These are phyloP conservation scores for Periconia macrospinosa DNA, from an alignment of 2,329 filamentous ascomycete genomes.

Conservation along the genomic window DNA sequence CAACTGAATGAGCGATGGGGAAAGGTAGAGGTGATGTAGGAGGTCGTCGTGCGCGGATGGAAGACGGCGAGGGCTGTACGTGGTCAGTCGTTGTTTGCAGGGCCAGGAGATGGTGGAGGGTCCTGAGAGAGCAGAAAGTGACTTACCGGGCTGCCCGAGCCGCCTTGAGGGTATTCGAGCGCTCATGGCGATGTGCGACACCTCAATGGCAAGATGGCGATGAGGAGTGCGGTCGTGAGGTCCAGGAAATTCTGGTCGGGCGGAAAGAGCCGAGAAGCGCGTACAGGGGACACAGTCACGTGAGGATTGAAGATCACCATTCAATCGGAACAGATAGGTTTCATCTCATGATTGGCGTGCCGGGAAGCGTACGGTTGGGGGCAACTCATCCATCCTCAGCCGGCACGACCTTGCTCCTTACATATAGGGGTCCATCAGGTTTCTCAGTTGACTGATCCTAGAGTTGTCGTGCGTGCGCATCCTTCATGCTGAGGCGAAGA, in stretches of 20 bases:
- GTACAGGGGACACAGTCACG: slow-evolving; percentile 9
- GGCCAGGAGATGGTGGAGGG: not conserved
- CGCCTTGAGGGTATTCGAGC: slow-evolving; percentile 65
- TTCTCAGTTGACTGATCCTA: not conserved
- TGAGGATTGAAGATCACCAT: slow-evolving; percentile 4
- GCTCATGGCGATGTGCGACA: slow-evolving; percentile 58
- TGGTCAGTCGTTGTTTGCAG: not conserved
- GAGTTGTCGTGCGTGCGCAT: not conserved
- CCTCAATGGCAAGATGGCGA: slow-evolving; percentile 27
- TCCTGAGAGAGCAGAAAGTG: not conserved
- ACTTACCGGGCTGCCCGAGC: slow-evolving; percentile 62
- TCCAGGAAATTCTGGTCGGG: slow-evolving; percentile 19
- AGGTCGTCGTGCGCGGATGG: slow-evolving; percentile 18
- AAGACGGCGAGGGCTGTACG: slow-evolving; percentile 25
- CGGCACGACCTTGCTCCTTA: not conserved
- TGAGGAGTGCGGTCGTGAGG: slow-evolving; percentile 15
- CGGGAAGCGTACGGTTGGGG: not conserved
- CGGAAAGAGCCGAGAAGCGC: slow-evolving; percentile 19
- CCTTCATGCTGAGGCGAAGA: not conserved
- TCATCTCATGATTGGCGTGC: not conserved
- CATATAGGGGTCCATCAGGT: not conserved
- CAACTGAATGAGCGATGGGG: slow-evolving; percentile 20
- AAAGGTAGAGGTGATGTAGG: slow-evolving; percentile 12
- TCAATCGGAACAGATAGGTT: too few relatives aligned
- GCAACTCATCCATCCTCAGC: not conserved